A percentile compares a stretch with the other conserved stretches of the same genome.
Evolutionary conservation across 306 rosid genomes (phyloP).

Genomic region (Arachis hypogaea): DNA sequence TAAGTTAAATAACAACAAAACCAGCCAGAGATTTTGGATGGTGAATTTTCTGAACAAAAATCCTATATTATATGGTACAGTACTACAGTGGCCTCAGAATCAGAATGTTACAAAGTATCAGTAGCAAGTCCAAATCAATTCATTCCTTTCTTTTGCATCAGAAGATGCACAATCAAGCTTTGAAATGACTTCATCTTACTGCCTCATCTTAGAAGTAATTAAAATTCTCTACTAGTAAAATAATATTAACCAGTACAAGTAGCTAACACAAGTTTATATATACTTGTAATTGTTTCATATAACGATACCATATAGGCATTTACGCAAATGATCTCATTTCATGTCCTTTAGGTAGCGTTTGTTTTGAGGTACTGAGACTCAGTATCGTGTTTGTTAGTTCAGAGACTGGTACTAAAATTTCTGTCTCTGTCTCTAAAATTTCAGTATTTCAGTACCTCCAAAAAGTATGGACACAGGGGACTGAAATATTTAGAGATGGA

Average conservation of each 20-base stretch:
- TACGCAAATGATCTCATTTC: neutral
- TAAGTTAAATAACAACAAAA: neutral
- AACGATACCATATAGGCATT: neutral
- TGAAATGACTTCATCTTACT: neutral
- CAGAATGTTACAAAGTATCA: neutral
- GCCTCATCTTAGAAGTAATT: neutral
- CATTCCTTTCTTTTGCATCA: conserved; percentile 4
- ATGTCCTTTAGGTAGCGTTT: neutral
- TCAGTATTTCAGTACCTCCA: too few species aligned
- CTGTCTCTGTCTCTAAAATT: too few species aligned
- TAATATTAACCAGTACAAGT: neutral
- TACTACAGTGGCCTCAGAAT: neutral
- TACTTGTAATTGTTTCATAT: neutral
- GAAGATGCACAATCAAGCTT: neutral
- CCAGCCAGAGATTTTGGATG: neutral
- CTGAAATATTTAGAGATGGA: too few species aligned
- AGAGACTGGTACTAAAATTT: too few species aligned
- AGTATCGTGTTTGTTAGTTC: too few species aligned
- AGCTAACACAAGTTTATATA: neutral
- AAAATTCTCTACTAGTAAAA: neutral
- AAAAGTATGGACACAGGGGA: too few species aligned
- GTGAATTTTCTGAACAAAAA: neutral
- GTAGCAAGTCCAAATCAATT: neutral
- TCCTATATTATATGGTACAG: conserved; percentile 5
- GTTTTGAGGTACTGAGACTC: too few species aligned